Evolutionary conservation across 768 basidiomycete species (phyloP).

Genomic region (Zangia roseola): DNA sequence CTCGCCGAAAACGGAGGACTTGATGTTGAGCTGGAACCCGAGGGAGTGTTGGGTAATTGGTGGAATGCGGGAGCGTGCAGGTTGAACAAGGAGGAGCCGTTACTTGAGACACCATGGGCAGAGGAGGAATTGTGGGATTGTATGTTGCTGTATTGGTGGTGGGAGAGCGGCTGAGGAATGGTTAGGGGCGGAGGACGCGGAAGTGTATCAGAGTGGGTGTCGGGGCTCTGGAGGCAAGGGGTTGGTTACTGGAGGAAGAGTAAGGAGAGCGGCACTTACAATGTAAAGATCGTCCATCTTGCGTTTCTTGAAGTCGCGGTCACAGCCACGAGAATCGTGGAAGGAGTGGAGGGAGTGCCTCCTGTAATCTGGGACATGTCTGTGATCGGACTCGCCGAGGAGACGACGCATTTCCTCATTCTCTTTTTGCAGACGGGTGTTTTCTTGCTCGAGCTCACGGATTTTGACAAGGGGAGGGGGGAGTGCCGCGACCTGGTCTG

Average conservation of each 20-base stretch:
- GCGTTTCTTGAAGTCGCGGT: slow-evolving; percentile 62
- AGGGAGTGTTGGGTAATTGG: slow-evolving; percentile 66
- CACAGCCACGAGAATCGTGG: slow-evolving; percentile 48
- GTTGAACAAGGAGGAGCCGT: slow-evolving; percentile 46
- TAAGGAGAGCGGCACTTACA: slow-evolving; percentile 28
- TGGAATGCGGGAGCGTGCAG: slow-evolving; percentile 58
- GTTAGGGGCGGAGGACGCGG: slow-evolving; percentile 56
- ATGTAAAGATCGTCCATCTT: slow-evolving; percentile 63
- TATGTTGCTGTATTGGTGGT: slow-evolving; percentile 49
- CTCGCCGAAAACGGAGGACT: slow-evolving; percentile 89
- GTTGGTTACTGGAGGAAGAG: neutral
- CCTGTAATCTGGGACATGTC: slow-evolving; percentile 45
- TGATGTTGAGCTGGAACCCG: slow-evolving; percentile 69
- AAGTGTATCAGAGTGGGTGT: slow-evolving; percentile 38
- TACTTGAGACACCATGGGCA: slow-evolving; percentile 36
- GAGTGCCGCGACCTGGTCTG: slow-evolving; percentile 71
- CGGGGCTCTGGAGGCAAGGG: slow-evolving; percentile 39
- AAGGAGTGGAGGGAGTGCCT: slow-evolving; percentile 46
- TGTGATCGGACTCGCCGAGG: slow-evolving; percentile 46
- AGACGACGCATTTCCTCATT: slow-evolving; percentile 73
- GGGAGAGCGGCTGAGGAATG: slow-evolving; percentile 52
- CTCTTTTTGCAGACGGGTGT: slow-evolving; percentile 64
- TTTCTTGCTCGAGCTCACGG: slow-evolving; percentile 82
- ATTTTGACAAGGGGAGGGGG: slow-evolving; percentile 75
- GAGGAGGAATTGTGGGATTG: slow-evolving; percentile 42